These are phyloP conservation scores for Fusarium sp. DNA, from an alignment of 2,329 filamentous ascomycete species.

Conservation along the genomic window DNA sequence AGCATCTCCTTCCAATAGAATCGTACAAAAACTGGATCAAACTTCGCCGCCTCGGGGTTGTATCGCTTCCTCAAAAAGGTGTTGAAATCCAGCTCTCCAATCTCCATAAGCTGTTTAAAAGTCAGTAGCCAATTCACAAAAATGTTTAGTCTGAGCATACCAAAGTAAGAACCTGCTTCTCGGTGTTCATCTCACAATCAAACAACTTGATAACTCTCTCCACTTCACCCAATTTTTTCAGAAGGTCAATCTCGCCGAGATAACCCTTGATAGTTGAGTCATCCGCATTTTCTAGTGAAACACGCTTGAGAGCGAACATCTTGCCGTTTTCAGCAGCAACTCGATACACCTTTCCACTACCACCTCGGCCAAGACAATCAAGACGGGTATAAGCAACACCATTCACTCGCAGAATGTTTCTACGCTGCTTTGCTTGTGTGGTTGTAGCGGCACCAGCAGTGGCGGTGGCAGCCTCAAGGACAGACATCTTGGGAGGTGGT, in stretches of 20 bases:
- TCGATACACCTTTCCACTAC: conserved; percentile 93
- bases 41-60: conserved; percentile 76
- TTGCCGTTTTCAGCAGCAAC: conserved; percentile 98
- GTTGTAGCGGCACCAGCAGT: conserved; percentile 83
- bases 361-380: conserved; percentile 90
- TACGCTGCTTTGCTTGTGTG: conserved; percentile 77
- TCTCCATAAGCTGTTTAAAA: conserved; percentile 83
- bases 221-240: conserved; percentile 83
- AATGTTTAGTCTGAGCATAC: conserved; percentile 60
- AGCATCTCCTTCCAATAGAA: conserved; percentile 99
- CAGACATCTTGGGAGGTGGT: conserved; percentile 95
- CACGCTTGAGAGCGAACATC: conserved; percentile 92
- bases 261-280: conserved; percentile 85
- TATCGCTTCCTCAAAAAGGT: conserved; percentile 81
- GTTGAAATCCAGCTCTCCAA: conserved; percentile 93
- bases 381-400: conserved; percentile 90
- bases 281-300: conserved; percentile 90
- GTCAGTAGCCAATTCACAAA: conserved; percentile 34
- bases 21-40: conserved; percentile 92
- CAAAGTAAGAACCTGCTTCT: conserved; percentile 88
- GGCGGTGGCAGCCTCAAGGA: conserved; percentile 89
- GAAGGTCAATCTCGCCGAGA: conserved; percentile 93
- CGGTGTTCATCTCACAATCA: conserved; percentile 93
- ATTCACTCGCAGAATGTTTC: conserved; percentile 88
- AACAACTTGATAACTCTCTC: conserved; percentile 91